phyloP scores from a whole-genome alignment of 257 asterid genomes.

The Scutellaria baicalensis region DNA sequence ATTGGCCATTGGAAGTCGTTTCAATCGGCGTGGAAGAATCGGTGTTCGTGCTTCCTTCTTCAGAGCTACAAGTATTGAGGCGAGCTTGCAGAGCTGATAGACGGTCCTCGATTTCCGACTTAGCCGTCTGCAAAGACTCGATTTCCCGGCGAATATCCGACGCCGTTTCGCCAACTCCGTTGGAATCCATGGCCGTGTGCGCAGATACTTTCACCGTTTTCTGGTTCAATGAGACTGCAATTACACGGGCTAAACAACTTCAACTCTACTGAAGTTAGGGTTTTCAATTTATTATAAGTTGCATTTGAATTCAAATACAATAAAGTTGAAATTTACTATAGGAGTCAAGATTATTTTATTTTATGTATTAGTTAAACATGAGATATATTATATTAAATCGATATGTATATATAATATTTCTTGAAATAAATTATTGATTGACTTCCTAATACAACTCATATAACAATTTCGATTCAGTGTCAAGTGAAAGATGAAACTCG shows the following conservation, averaged over 20 bases:
- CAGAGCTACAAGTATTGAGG: conserved; percentile 26
- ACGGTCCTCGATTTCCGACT: conserved; percentile 39
- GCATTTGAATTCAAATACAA: not conserved
- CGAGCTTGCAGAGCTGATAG: conserved; percentile 59
- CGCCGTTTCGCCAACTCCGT: conserved; percentile 20
- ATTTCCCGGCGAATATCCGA: conserved; percentile 51
- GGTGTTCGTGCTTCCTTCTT: conserved; percentile 9
- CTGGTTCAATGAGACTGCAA: not conserved
- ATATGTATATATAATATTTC: no score
- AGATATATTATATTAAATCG: no score
- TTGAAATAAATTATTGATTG: no score
- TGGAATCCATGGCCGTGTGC: conserved; percentile 34
- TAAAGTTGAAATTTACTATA: no score
- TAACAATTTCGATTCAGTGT: no score
- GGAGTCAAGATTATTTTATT: no score
- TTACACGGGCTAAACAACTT: not conserved
- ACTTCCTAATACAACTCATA: no score
- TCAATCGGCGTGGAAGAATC: conserved; percentile 9
- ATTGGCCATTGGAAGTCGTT: conserved; percentile 11
- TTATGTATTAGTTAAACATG: no score
- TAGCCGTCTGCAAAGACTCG: conserved; percentile 33
- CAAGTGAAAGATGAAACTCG: no score
- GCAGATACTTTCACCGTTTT: not conserved
- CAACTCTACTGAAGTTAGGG: not conserved
- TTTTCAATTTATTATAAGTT: not conserved